A percentile compares a stretch with the other conserved stretches of the same genome.
Conservation (phyloP, 2,329 filamentous ascomycete genomes). For the Epichloe sp. region DNA sequence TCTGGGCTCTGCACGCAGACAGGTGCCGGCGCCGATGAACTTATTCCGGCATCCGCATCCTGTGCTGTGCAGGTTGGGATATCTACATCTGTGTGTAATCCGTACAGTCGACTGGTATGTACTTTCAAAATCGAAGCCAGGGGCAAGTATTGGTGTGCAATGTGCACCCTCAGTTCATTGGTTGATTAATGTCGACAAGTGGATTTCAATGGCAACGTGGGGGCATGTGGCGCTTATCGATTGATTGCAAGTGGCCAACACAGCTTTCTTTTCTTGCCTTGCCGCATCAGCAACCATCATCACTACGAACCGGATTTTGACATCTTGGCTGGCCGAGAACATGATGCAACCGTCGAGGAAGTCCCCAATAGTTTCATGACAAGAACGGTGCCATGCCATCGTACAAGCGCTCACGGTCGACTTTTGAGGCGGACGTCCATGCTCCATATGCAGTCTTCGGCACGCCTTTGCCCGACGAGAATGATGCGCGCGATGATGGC, state of each 20-base stretch:
- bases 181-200: neutral
- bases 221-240: neutral
- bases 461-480: constrained; percentile 71
- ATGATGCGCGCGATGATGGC: constrained; percentile 72
- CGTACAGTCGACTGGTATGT: too few relatives aligned
- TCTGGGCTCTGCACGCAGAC: too few relatives aligned
- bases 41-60: too few relatives aligned
- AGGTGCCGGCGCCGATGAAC: too few relatives aligned
- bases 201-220: neutral
- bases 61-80: too few relatives aligned
- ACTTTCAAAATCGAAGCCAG: too few relatives aligned
- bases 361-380: neutral
- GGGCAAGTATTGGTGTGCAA: too few relatives aligned
- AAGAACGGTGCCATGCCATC: constrained; percentile 46
- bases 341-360: neutral
- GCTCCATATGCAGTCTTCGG: constrained; percentile 71
- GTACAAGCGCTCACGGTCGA: constrained; percentile 63
- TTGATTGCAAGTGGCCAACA: neutral
- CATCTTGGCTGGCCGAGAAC: neutral
- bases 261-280: neutral
- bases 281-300: neutral
- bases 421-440: constrained; percentile 64
- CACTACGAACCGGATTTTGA: neutral
- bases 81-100: too few relatives aligned
- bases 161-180: too few relatives aligned